Percentiles rank a stretch among this genome's conserved stretches.
Conservation (phyloP, 2,329 filamentous ascomycete species). For the Lomentospora prolificans region DNA sequence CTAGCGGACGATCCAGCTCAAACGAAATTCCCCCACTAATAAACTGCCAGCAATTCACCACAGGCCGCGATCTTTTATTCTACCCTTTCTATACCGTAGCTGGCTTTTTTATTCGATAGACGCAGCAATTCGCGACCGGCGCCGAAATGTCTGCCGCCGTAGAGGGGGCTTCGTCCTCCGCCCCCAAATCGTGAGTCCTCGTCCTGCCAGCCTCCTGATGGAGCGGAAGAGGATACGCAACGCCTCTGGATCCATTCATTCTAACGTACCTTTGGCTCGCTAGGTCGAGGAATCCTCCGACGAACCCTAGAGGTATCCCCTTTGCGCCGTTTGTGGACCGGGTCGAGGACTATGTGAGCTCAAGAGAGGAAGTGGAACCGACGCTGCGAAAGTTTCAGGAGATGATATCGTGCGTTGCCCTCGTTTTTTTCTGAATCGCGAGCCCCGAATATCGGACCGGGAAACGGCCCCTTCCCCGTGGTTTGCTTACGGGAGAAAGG, state of each 20-base stretch:
- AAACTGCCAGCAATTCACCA: no score
- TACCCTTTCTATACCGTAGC: no score
- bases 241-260: no score
- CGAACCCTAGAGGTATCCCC: slow-evolving; percentile 76
- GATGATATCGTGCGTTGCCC: slow-evolving; percentile 70
- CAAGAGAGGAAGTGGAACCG: slow-evolving; percentile 67
- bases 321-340: slow-evolving; percentile 78
- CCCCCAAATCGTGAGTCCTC: not conserved
- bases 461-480: no score
- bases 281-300: slow-evolving; percentile 37
- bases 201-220: no score
- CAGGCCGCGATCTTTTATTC: no score
- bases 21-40: no score
- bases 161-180: not conserved
- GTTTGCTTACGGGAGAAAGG: no score
- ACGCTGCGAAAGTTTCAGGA: slow-evolving; percentile 80
- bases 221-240: no score
- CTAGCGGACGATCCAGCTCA: no score
- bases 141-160: not conserved
- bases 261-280: slow-evolving; percentile 21
- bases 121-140: no score
- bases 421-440: not conserved
- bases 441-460: not conserved
- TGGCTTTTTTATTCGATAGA: no score
- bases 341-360: slow-evolving; percentile 78